Evolutionary conservation across 768 basidiomycete genomes (phyloP), one percentile per base, ranked within the genome.

Genomic region (Hirschioporus abietinus): DNA sequence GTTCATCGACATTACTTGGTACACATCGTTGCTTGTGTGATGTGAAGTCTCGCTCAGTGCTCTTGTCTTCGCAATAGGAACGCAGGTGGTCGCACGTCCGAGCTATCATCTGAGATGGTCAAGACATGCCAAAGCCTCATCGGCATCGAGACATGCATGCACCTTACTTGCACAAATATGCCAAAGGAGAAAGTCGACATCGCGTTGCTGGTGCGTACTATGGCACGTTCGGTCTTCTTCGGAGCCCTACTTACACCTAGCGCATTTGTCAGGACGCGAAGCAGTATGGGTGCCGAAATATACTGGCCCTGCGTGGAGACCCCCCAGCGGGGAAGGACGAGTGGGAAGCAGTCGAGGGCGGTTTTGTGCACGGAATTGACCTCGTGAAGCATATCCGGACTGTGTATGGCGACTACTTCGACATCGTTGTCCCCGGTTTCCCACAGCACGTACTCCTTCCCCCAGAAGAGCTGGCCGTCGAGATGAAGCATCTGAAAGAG

Each of bases 151-250:
- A 96, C 95, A 30, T 98, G 95, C 80, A 95, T 99, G 94, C 97
- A 99, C 78, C 78, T 99, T 71, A 99, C 96, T 60, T 99, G 97
- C 75, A 99, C 97, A 63, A 97, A 96, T 79, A 97, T 99, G 95
- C 94, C 95, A n/a, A 83, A 84, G 73, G 90, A 92, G 76, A 98
- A 99, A 75, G 91, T 99, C 24, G 95, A 97, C 78, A 87, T 89
- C 72, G 95, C 96, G 35, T 79, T 99, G 60, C 79, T 83, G 75
- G 96, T 98, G 73, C 70, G 91, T 80, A 63, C 26, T 59, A 65
- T 58, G 58, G 58, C 36, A 65, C 60, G 63, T 65, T 59, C 35
- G 42, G 25, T 42, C 65, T 64, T 9, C n/a, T 65, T 57, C 58
- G 26, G 62, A n/a, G 18, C 27, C 64, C 60, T 52, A 67, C 69